These are phyloP conservation scores for Calvatia gigantea DNA, from an alignment of 768 basidiomycete species.

Conservation along the genomic window DNA sequence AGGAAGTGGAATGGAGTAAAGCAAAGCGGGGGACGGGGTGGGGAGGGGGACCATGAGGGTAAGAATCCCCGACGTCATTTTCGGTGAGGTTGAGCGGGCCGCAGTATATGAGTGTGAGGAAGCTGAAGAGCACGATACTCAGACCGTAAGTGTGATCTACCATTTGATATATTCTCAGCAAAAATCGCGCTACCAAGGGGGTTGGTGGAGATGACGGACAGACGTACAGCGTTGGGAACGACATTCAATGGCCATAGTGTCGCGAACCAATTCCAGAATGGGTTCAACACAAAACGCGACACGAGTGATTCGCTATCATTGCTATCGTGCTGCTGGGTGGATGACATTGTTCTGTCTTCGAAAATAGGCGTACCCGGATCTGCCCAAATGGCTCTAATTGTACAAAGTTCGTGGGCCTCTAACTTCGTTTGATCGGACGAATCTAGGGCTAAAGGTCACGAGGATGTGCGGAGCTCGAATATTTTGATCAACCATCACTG, in stretches of 20 bases:
- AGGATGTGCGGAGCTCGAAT: too few species aligned
- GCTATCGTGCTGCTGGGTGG: too few species aligned
- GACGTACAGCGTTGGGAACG: constrained; percentile 84
- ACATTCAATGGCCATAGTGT: constrained; percentile 81
- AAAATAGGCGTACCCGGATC: too few species aligned
- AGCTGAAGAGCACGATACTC: constrained; percentile 76
- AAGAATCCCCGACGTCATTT: constrained; percentile 45
- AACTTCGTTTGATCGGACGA: too few species aligned
- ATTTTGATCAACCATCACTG: too few species aligned
- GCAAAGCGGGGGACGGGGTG: constrained; percentile 94
- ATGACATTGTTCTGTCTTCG: too few species aligned
- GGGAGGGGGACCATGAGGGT: constrained; percentile 50
- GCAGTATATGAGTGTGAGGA: constrained; percentile 76
- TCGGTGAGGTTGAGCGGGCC: constrained; percentile 76
- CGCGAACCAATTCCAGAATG: constrained; percentile 91
- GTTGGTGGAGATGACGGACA: background rate
- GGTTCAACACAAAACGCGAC: constrained; percentile 73
- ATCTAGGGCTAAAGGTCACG: too few species aligned
- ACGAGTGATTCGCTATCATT: constrained; percentile 70
- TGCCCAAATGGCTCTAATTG: too few species aligned
- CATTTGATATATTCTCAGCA: constrained; percentile 1
- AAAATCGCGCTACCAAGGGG: background rate
- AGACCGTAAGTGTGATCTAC: constrained; percentile 88
- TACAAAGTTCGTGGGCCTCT: too few species aligned
- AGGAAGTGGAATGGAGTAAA: background rate